phyloP scores from a whole-genome alignment of 768 basidiomycete species.

The Pulveroboletus sp. region DNA sequence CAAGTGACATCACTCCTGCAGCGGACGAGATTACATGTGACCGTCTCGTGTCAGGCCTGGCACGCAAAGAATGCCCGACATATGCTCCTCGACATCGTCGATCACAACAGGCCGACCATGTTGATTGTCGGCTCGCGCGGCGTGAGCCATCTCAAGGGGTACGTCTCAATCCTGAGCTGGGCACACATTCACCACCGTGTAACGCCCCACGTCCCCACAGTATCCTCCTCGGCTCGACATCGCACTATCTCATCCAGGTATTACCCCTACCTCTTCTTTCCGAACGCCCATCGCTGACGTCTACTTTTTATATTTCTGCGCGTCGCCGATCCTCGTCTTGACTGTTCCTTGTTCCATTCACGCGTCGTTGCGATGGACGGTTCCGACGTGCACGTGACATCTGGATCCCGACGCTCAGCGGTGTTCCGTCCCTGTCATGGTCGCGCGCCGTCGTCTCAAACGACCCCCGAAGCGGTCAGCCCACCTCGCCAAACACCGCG shows the following conservation, averaged over 20 bases:
- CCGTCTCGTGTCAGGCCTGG: slow-evolving; percentile 89
- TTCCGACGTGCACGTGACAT: neutral
- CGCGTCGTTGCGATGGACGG: neutral
- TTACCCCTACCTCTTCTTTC: slow-evolving; percentile 11
- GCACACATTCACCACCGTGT: neutral
- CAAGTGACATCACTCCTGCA: slow-evolving; percentile 88
- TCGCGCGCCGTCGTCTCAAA: slow-evolving; percentile 86
- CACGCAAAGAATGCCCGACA: slow-evolving; percentile 94
- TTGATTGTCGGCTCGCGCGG: slow-evolving; percentile 95
- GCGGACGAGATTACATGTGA: slow-evolving; percentile 83
- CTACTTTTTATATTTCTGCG: neutral
- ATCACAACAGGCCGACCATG: slow-evolving; percentile 84
- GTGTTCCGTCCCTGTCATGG: slow-evolving; percentile 96
- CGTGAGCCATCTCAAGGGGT: slow-evolving; percentile 84
- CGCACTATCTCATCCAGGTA: slow-evolving; percentile 88
- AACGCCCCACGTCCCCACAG: slow-evolving; percentile 33
- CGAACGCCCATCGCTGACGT: neutral
- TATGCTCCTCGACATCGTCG: slow-evolving; percentile 89
- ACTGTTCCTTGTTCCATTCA: neutral
- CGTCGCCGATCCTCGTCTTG: neutral
- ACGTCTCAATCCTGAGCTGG: slow-evolving; percentile 15
- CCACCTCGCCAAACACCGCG: slow-evolving; percentile 76
- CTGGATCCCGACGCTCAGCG: slow-evolving; percentile 42
- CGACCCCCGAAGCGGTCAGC: slow-evolving; percentile 78
- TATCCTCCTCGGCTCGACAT: slow-evolving; percentile 90